These are phyloP conservation scores for Basidiobolus meristosporus DNA, from an alignment of 371 early-diverging fungal genomes.

Conservation along the genomic window DNA sequence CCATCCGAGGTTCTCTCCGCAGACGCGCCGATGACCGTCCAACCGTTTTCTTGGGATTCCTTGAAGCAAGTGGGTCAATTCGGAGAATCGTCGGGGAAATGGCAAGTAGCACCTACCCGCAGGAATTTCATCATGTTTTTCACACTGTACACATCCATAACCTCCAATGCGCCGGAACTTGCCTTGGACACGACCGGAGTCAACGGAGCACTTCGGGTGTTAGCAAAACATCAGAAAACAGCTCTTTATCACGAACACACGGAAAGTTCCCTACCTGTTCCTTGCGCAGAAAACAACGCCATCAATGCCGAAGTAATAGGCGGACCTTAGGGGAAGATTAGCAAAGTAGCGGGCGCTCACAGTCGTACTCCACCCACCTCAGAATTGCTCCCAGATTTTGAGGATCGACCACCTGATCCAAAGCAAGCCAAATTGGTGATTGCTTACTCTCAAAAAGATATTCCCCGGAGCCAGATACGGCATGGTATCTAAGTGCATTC, in stretches of 20 bases:
- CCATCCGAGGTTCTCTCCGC: too few relatives aligned
- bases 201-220: conserved; percentile 11
- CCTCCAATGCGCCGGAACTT: conserved; percentile 36
- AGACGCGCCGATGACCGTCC: conserved; percentile 29
- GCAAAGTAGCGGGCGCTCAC: background rate
- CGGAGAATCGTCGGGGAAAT: too few relatives aligned
- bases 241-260: background rate
- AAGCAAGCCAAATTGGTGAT: conserved; percentile 18
- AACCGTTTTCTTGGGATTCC: too few relatives aligned
- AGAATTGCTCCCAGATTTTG: conserved; percentile 44
- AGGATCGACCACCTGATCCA: conserved; percentile 34
- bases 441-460: background rate
- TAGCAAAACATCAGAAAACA: background rate
- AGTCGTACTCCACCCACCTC: background rate
- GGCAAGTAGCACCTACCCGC: conserved; percentile 8
- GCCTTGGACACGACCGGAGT: conserved; percentile 30
- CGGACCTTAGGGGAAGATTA: conserved; percentile 11
- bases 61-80: too few relatives aligned
- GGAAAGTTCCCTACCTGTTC: conserved; percentile 2
- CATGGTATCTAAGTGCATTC: background rate
- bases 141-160: conserved; percentile 14
- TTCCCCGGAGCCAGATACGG: background rate
- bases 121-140: conserved; percentile 15
- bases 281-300: conserved; percentile 20
- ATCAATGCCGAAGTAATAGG: conserved; percentile 31